Evolutionary conservation across 805 yeast genomes (phyloP), one percentile per base, ranked within the genome.

Genomic region (Groenewaldozyma tartarivorans): DNA sequence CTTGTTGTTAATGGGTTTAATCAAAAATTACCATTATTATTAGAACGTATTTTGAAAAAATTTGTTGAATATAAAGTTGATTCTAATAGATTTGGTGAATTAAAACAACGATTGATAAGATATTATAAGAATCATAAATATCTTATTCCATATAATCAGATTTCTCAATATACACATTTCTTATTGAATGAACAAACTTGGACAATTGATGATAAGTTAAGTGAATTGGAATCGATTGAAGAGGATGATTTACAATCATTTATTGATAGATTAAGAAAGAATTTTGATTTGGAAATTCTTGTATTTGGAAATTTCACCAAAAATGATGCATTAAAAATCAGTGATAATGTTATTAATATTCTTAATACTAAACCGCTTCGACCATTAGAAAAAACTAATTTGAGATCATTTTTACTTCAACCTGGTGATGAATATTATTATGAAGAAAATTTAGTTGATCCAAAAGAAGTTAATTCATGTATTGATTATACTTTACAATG

Each of bases 381-480:
- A 5, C 58, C 62, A 2, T 61, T 76, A 2, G 74, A 71, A 53
- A 62, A 62, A 33, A 61, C 69, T 5, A 60, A 64, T 37, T 64
- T 65, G 7, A 55, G 76, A 37, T 67, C 76, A 1, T 59, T 61
- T 31, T 33, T 54, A 29, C 50, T 63, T 18, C 60, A 60, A 5
- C 38, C 41, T 13, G 55, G 58, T 24, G 36, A 47, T 19, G 42
- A 50, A 34, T 44, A 38, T 35, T 47, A 48, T 43, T 50, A 52
- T 39, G 41, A 44, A 17, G 41, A 43, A 9, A 33, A 31, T 6
- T 43, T 81, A 38, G 74, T 69, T 35, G 96, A 88, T 58, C 64
- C 71, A 3, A 65, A 77, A 41, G 85, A 90, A 56, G 71, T 81
- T 43, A 90, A 90, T 55, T 81, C 95, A 0, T 83, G 94, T 58